These are phyloP conservation scores for Thielaviopsis musarum DNA, from an alignment of 2,329 filamentous ascomycete genomes.

Conservation along the genomic window DNA sequence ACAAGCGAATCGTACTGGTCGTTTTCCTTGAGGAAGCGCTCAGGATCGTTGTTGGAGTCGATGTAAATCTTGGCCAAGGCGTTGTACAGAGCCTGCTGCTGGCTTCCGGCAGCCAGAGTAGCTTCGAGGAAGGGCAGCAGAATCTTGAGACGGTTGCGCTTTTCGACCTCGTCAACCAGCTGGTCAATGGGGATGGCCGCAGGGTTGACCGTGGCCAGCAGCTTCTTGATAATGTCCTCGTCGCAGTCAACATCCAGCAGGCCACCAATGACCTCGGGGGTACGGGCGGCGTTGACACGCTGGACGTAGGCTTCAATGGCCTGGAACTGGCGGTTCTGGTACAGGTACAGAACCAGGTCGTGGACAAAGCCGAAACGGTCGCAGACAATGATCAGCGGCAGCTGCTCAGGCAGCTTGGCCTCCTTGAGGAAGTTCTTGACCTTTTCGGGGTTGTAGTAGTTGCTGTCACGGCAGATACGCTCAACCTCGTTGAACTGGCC, in stretches of 20 bases:
- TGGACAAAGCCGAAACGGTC: constrained; percentile 99
- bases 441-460: constrained; percentile 79
- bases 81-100: constrained; percentile 93
- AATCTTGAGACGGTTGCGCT: constrained; percentile 86
- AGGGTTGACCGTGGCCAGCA: constrained; percentile 71
- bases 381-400: constrained; percentile 94
- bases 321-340: constrained; percentile 98
- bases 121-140: constrained; percentile 90
- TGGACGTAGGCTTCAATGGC: constrained; percentile 98
- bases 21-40: constrained; percentile 95
- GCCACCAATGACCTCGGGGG: constrained; percentile 83
- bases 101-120: constrained; percentile 74
- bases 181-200: constrained; percentile 83
- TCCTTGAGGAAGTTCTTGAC: constrained; percentile 99
- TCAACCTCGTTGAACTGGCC: constrained; percentile 90
- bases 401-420: constrained; percentile 75
- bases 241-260: constrained; percentile 95
- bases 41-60: constrained; percentile 93
- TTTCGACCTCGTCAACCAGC: constrained; percentile 87
- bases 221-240: constrained; percentile 84
- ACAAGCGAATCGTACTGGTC: constrained; percentile 84
- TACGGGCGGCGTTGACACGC: constrained; percentile 80
- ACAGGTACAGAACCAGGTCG: constrained; percentile 87
- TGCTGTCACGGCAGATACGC: constrained; percentile 90
- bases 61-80: constrained; percentile 99